phyloP scores from a whole-genome alignment of 768 basidiomycete genomes.

The Neoboletus magnificus region DNA sequence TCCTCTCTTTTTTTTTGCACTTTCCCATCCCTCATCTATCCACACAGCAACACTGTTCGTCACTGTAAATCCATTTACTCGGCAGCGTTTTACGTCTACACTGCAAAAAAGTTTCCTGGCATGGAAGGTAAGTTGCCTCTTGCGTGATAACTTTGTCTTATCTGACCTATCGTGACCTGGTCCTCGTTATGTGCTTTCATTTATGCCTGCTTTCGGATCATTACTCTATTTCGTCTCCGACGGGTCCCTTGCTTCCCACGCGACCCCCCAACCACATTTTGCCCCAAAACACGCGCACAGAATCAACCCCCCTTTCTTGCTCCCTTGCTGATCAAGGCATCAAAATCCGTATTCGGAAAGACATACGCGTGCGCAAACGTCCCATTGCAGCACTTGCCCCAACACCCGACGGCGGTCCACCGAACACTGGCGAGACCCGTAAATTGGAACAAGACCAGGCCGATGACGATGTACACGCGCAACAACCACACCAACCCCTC shows the following conservation, averaged over 20 bases:
- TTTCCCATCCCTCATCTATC: not conserved
- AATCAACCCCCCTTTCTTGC: conserved; percentile 85
- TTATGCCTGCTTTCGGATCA: conserved; percentile 18
- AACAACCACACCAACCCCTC: conserved; percentile 4
- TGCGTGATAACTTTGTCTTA: conserved; percentile 12
- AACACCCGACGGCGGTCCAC: conserved; percentile 15
- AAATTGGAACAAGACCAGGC: conserved; percentile 28
- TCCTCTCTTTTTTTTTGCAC: conserved; percentile 17
- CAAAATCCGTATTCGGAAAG: conserved; percentile 91
- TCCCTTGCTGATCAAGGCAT: conserved; percentile 94
- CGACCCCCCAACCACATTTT: not conserved
- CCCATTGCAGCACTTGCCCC: conserved; percentile 40
- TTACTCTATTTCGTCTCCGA: conserved; percentile 15
- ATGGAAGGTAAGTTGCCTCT: conserved; percentile 71
- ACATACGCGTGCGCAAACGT: conserved; percentile 79
- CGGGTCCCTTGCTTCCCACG: no score
- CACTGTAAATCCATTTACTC: conserved; percentile 92
- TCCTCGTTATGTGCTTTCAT: conserved; percentile 14
- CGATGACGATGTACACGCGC: conserved; percentile 21
- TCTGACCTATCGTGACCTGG: conserved; percentile 14
- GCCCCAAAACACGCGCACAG: conserved; percentile 35
- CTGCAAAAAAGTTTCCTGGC: conserved; percentile 94
- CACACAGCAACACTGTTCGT: conserved; percentile 69
- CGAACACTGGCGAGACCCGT: conserved; percentile 12
- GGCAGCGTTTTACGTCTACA: conserved; percentile 89